These are phyloP conservation scores for Blastobotrys chiropterorum DNA, from an alignment of 805 yeast genomes.

Conservation along the genomic window DNA sequence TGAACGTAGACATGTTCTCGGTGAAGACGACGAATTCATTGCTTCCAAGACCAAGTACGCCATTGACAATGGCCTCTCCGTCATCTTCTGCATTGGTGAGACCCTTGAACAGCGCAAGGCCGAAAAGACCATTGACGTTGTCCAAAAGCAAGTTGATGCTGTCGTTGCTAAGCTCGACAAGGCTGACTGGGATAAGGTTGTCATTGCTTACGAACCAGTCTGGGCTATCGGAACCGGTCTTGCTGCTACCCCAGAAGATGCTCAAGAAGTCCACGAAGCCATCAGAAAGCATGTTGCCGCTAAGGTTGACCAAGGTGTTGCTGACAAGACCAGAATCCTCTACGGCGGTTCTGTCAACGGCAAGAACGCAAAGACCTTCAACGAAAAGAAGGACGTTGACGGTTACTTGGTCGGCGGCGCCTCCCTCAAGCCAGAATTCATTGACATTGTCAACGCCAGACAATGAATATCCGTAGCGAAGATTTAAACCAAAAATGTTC, in stretches of 20 bases:
- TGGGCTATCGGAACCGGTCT: constrained; percentile 99
- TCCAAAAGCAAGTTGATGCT: constrained; percentile 85
- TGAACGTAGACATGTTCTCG: constrained; percentile 92
- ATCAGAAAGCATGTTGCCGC: constrained; percentile 78
- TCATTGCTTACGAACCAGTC: constrained; percentile 97
- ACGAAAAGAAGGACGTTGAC: constrained; percentile 88
- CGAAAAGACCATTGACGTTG: constrained; percentile 77
- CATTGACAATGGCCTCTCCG: constrained; percentile 79
- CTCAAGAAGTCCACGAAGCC: constrained; percentile 87
- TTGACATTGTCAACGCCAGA: constrained; percentile 92
- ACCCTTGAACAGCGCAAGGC: constrained; percentile 91
- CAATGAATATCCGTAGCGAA: constrained; percentile 34
- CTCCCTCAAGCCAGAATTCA: constrained; percentile 95
- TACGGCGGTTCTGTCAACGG: constrained; percentile 99
- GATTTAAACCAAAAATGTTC: no score
- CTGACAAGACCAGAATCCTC: constrained; percentile 77
- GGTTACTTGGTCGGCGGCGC: constrained; percentile 99
- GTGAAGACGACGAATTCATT: constrained; percentile 83
- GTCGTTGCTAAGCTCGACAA: constrained; percentile 62
- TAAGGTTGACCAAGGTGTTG: constrained; percentile 72
- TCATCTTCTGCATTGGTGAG: constrained; percentile 97
- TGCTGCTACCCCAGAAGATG: constrained; percentile 98
- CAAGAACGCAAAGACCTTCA: constrained; percentile 83
- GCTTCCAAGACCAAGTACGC: constrained; percentile 96
- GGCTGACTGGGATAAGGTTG: constrained; percentile 84